These are phyloP conservation scores for Cyclanthera cordifolia DNA, from an alignment of 306 rosid species.

Conservation along the genomic window DNA sequence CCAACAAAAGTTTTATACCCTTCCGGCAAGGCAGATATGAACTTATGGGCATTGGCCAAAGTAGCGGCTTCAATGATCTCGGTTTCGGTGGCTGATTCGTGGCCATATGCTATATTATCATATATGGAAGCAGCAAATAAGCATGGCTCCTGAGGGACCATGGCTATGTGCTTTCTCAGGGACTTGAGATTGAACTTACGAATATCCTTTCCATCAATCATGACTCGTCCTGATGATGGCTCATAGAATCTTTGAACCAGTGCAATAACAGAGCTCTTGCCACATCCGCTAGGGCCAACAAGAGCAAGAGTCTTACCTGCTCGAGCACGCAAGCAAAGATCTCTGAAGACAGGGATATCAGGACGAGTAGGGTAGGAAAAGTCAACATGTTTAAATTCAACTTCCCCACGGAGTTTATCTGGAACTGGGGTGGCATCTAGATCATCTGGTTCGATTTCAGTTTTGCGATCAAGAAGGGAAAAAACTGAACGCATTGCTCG, in stretches of 20 bases:
- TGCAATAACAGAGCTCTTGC: conserved; percentile 86
- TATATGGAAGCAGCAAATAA: conserved; percentile 72
- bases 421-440: conserved; percentile 63
- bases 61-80: conserved; percentile 92
- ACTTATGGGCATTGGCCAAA: conserved; percentile 84
- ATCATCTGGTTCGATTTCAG: conserved; percentile 94
- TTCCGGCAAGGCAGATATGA: conserved; percentile 70
- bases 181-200: conserved; percentile 87
- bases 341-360: conserved; percentile 76
- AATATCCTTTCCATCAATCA: conserved; percentile 84
- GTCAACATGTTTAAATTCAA: conserved; percentile 87
- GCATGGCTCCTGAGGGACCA: conserved; percentile 95
- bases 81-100: conserved; percentile 72
- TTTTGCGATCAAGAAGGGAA: conserved; percentile 82
- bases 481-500: conserved; percentile 88
- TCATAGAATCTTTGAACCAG: conserved; percentile 80
- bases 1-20: conserved; percentile 91
- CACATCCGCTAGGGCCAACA: conserved; percentile 97
- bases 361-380: conserved; percentile 85
- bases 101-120: conserved; percentile 91
- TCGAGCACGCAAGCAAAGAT: conserved; percentile 70
- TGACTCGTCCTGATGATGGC: conserved; percentile 76
- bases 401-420: conserved; percentile 84
- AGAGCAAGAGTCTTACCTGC: conserved; percentile 94
- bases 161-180: conserved; percentile 73